A percentile compares a stretch with the other conserved stretches of the same genome.
Evolutionary conservation across 2,329 filamentous ascomycete genomes (phyloP).

Genomic region (Calonectria hawksworthii): DNA sequence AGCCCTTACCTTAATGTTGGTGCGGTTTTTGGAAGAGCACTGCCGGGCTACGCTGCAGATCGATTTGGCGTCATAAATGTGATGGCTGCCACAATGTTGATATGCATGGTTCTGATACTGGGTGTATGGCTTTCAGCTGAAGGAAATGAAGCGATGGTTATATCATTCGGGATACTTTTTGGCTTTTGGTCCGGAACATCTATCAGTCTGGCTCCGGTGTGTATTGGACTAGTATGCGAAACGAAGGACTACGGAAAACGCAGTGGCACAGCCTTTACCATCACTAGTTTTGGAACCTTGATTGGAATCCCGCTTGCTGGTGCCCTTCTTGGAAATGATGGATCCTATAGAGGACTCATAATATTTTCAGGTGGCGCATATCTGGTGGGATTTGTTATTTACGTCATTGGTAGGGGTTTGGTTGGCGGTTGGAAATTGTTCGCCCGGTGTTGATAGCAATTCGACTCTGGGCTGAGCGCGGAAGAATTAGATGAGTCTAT

Average conservation of each 20-base stretch:
- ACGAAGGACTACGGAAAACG: conserved; percentile 30
- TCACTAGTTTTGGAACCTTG: conserved; percentile 32
- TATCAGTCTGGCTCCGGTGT: conserved; percentile 28
- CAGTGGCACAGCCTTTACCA: conserved; percentile 30
- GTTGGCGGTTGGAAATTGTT: conserved; percentile 2
- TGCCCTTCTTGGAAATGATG: conserved; percentile 8
- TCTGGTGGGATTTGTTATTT: background rate
- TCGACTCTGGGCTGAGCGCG: too few relatives aligned
- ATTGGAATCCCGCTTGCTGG: conserved; percentile 29
- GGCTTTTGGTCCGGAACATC: conserved; percentile 24
- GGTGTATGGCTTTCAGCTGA: conserved; percentile 23
- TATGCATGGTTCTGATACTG: conserved; percentile 22
- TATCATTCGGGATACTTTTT: conserved; percentile 14
- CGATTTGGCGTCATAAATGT: conserved; percentile 21
- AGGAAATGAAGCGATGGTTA: background rate
- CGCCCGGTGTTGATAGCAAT: background rate
- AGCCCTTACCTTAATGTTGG: conserved; percentile 18
- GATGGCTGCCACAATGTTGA: conserved; percentile 11
- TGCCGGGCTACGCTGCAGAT: conserved; percentile 25
- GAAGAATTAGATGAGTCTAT: background rate
- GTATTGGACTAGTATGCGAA: conserved; percentile 27
- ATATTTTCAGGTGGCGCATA: conserved; percentile 17
- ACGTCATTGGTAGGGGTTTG: conserved; percentile 6
- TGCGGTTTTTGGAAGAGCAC: conserved; percentile 4
- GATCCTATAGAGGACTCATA: conserved; percentile 13